Evolutionary conservation across 495 filamentous ascomycete genomes (phyloP), one percentile per base, ranked within the genome.

Genomic region (Xylaria curta): DNA sequence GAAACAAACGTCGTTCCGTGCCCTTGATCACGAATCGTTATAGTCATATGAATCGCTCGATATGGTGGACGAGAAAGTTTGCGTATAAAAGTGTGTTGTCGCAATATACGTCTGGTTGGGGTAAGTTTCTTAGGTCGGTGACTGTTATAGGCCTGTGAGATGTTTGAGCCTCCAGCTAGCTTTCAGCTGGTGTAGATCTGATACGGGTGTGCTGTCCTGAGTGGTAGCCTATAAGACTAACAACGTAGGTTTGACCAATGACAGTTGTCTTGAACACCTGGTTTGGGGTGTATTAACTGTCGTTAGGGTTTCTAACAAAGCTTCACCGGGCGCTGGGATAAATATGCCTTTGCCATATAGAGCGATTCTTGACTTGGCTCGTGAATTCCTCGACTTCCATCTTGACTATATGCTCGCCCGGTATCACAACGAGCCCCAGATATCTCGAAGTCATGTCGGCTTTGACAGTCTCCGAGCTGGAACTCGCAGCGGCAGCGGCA

Each of bases 361-460:
- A 77, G 31, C 77, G 75, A 62, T 68, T 66, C 62, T 74, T 79
- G 12, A 81, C 71, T 77, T 88, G 86, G 65, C 84, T 86, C 0
- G 72, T 73, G 72, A 88, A 89, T 74, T 94, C 92, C 79, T 98
- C 94, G 44, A 93, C 85, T 81, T 98, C 95, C 73, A 99, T 95
- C 83, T 90, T 94, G 71, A 86, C 89, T 72, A 99, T 93, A 76
- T 94, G 86, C 73, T 92, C 83, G 17, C 97, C 95, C 1, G 97
- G 96, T 10, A 98, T 89, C 9, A 97, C 95, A 42, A 99, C 91
- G 9, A 98, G 84, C 0, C 96, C 96, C 54, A 99, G 89, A 76
- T 93, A 94, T 36, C 96, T 89, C 73, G 91, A 93, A 17, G 89
- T 92, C 89, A 97, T 92, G 75, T 92, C 87, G 72, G 92, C 76